Base-by-base conservation (phyloP, 768 basidiomycete species). In the Trametes villosa region DNA sequence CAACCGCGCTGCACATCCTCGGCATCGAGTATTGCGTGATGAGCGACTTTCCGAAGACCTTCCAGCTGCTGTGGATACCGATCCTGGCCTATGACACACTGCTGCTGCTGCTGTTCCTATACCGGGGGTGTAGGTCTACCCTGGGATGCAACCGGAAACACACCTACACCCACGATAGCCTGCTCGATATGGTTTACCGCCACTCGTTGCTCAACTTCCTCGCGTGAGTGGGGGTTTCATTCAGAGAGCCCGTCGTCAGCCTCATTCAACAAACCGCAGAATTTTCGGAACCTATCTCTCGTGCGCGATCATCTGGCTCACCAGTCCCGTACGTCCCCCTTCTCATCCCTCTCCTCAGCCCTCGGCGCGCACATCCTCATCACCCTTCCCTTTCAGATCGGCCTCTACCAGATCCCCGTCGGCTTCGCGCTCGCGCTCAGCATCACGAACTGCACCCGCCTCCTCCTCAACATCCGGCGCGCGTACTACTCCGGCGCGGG, bases 401-500 rank as follows among this genome's bases (percentile, higher is more conserved):
- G 69, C 29, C 64, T 70, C 5, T 65, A 60, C 18, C 69, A 72
- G 38, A 68, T 70, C n/a, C 71, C 70, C 22, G 68, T 70, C 18
- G 61, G 63, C n/a, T 72, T 72, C 58, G 72, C 66, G 31, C 65
- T 74, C 20, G 53, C 69, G 5, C 68, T 74, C 36, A 70, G 71
- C 27, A 63, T 72, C 55, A 74, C 68, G 20, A 72, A 69, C 57
- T 70, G 71, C 59, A 71, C 72, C 0, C 69, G 72, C 5, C 67
- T 72, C 20, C 65, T 72, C 20, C 68, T 74, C 48, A 74, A 72
- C 53, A 72, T 74, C 55, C 68, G 73, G 15, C 65, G 68, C 40
- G 71, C 68, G 27, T 74, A 74, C 64, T 74, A 70, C 60, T 45
- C 63, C 15, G 68, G 60, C 49, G 49, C 26, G 24, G 24, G 52